Evolutionary conservation across 1,139 yeast species (phyloP), one percentile per base, ranked within the genome.

Genomic region (Pichia inconspicua): DNA sequence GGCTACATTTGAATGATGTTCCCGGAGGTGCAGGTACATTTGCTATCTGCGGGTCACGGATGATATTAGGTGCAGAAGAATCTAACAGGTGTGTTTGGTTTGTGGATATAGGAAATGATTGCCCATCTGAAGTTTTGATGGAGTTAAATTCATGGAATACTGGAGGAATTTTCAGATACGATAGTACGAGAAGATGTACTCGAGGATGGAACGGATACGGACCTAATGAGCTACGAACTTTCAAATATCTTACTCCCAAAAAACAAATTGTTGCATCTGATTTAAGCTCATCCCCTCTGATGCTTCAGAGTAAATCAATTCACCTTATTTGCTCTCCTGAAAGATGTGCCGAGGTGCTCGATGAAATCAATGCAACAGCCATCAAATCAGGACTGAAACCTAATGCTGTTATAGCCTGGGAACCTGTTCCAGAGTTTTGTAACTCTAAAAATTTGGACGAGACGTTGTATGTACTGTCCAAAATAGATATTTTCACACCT

Each of bases 21-120:
- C 72, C 87, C 41, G 97, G 97, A 0, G 97, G 97, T 0, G 97
- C 90, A 1, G 97, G 96, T 0, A 77, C 92, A 0, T 90, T 78
- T 62, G 89, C 90, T 1, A 78, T 82, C 1, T 70, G 84, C n/a
- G 96, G 96, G 0, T 82, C 87, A 0, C 67, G 94, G 25, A 70
- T 82, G 45, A 70, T 79, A 1, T 63, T 76, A 8, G 74, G 77
- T 0, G 50, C 60, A 0, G 50, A 51, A 1, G 55, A 60, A 34
- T 70, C 78, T 1, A 50, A 56, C 1, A 60, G 61, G 25, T 71
- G 84, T 3, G 74, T 82, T 2, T 87, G 94, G 66, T 77, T 90
- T 12, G 75, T 88, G 1, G 97, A 90, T 61, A 73, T 77, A 50
- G 97, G 97, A 0, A 57, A 63, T 2, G 97, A 89, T 61, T 87